Base-by-base conservation (phyloP, 441 rosid species). In the Breynia disticha region DNA sequence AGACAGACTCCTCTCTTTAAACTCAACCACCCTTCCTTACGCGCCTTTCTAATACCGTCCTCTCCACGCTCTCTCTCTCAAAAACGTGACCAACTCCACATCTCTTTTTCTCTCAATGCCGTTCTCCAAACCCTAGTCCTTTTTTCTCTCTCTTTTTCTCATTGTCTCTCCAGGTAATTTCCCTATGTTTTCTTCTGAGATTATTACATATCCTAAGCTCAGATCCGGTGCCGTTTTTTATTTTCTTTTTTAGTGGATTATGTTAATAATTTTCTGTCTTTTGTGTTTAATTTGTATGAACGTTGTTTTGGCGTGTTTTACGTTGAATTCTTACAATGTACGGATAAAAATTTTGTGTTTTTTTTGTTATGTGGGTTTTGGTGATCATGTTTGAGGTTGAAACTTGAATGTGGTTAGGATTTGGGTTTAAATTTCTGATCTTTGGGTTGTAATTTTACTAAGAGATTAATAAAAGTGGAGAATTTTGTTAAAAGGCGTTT, bases 301-400 rank as follows among this genome's bases (percentile, higher is more conserved):
- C 8, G 35, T 28, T 28, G 35, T 28, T 28, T 28, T 28, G 8
- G 7, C 8, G 2, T 28, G 8, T 0, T 59, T 48, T 16, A 35
- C 21, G 64, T 63, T 57, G 48, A 60, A 56, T 69, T 71, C 51
- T 13, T 46, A 48, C 68, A 69, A 76, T 76, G 77, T 64, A 56
- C 50, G 67, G 59, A n/a, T 45, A 44, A 37, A 39, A 19, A 15
- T 13, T 38, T 21, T 28, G 14, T 10, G 44, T 54, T n/a, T 4
- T 6, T 22, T 39, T 56, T 10, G 56, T 50, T 52, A 12, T 20
- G 46, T 46, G 16, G 52, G n/a, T 24, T 20, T 24, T 16, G 46
- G 46, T 60, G 57, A 21, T 70, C 39, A 48, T 38, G 50, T 11
- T 72, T 45, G 44, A 37, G 13, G n/a, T 41, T 11, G n/a, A 11